Base-by-base conservation (phyloP, 2,329 filamentous ascomycete species). In the Colletotrichum echinochloae region DNA sequence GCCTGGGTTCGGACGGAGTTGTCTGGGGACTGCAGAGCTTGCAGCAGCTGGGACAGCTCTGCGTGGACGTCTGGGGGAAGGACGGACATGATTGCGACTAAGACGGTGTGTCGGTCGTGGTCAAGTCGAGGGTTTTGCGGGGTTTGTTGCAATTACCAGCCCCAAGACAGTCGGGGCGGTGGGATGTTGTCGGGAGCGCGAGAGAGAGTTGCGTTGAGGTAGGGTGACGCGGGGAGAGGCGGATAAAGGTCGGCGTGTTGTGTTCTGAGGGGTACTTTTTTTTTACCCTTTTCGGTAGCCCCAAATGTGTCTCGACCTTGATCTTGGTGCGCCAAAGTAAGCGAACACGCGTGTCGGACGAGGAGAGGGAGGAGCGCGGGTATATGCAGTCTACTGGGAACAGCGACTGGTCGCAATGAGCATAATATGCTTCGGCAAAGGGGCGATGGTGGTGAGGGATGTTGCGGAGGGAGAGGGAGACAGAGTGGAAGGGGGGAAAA, bases 11-110 rank as follows among this genome's bases (percentile, higher is more conserved):
- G 92, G 76, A 94, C 87, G 69, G 87, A 86, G 84, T 99, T 99
- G 84, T 99, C 95, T 76, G 94, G 84, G 57, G 94, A 95, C 83
- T 96, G 93, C 74, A 99, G 89, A 75, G 92, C 95, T 83, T 93
- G 90, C 79, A 99, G 87, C 75, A 99, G 90, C 88, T 95, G 92
- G 74, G 88, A 87, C 78, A 99, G 91, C 84, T 95, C 94, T 76
- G 90, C 87, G 81, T 96, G 93, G 78, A 96, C 88, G 79, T 98
- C 94, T 75, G 92, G 86, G 74, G 94, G 91, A 54, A 98, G 90
- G 75, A 97, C 84, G 81, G 95, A 97, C 94, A 97, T 96, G 74
- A 72, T 81, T 71, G 66, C 62, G 62, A 66, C 64, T 55, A 57
- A 55, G 68, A 61, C 37, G 30, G 23, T 54, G 48, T 39, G 51